Percentiles rank a stretch among this genome's conserved stretches.
Evolutionary conservation across 768 basidiomycete species (phyloP).

Genomic region (Imleria badia): DNA sequence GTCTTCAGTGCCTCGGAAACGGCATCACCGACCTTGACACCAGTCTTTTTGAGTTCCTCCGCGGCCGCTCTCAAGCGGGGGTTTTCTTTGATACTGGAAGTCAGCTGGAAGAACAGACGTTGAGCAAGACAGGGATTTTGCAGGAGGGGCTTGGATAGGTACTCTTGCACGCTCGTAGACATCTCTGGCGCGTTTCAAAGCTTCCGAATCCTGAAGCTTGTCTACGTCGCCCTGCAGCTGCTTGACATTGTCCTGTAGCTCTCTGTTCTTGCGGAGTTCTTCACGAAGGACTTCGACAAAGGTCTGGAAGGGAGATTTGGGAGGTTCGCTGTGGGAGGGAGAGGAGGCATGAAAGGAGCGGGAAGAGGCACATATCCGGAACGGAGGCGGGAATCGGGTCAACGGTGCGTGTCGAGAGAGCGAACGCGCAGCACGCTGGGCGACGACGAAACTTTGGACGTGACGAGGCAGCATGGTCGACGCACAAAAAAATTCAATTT

Average conservation of each 20-base stretch:
- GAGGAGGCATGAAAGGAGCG: conserved; percentile 67
- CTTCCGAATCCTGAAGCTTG: conserved; percentile 95
- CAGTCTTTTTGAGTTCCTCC: conserved; percentile 86
- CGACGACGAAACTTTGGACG: conserved; percentile 38
- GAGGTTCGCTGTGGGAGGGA: conserved; percentile 58
- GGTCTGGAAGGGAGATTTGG: conserved; percentile 92
- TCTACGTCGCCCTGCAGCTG: conserved; percentile 97
- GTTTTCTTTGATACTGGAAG: conserved; percentile 95
- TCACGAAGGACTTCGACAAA: conserved; percentile 94
- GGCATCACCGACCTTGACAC: conserved; percentile 91
- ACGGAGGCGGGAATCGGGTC: conserved; percentile 19
- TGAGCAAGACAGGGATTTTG: conserved; percentile 1
- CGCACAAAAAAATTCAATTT: conserved; percentile 11
- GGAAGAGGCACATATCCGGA: conserved; percentile 30
- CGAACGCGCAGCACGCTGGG: conserved; percentile 27
- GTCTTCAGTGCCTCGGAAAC: conserved; percentile 87
- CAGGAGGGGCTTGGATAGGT: conserved; percentile 30
- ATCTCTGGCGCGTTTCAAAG: conserved; percentile 88
- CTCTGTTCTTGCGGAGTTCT: conserved; percentile 90
- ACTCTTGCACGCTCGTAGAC: conserved; percentile 95
- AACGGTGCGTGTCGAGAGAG: conserved; percentile 13
- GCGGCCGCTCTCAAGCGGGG: conserved; percentile 89
- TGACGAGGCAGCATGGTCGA: conserved; percentile 48
- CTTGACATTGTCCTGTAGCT: conserved; percentile 95
- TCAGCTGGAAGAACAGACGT: conserved; percentile 54